Evolutionary conservation across 23 red algal species (phyloP).

Genomic region (Cyanidioschyzon merolae): DNA sequence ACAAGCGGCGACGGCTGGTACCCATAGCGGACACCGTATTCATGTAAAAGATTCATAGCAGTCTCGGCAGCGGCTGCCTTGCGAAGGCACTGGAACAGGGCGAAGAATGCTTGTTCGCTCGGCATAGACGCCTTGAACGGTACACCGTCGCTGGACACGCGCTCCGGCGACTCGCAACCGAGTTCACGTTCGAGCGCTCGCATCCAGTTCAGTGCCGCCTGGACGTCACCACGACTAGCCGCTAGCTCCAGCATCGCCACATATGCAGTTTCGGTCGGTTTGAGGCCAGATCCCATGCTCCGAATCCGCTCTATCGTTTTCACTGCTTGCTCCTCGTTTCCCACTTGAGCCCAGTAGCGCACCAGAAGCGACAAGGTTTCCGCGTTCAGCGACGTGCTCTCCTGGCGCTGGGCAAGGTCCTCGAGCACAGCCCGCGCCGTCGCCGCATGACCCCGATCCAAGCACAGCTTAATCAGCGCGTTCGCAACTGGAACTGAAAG

Average conservation of each 20-base stretch:
- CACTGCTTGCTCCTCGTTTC: background rate
- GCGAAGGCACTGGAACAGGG: background rate
- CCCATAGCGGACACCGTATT: background rate
- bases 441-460: background rate
- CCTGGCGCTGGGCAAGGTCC: background rate
- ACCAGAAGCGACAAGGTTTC: constrained; percentile 4
- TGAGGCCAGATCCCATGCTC: background rate
- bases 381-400: background rate
- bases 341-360: constrained; percentile 11
- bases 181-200: background rate
- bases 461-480: background rate
- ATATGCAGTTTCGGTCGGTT: constrained; percentile 12
- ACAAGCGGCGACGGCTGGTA: constrained; percentile 7
- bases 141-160: background rate
- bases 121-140: background rate
- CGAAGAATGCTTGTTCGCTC: background rate
- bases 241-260: constrained; percentile 6
- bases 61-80: constrained; percentile 3
- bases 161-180: background rate
- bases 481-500: background rate
- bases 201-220: constrained; percentile 11
- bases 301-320: background rate
- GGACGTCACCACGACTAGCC: background rate
- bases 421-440: background rate
- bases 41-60: background rate